phyloP scores from a whole-genome alignment of 306 rosid genomes.

The Rosa persica region DNA sequence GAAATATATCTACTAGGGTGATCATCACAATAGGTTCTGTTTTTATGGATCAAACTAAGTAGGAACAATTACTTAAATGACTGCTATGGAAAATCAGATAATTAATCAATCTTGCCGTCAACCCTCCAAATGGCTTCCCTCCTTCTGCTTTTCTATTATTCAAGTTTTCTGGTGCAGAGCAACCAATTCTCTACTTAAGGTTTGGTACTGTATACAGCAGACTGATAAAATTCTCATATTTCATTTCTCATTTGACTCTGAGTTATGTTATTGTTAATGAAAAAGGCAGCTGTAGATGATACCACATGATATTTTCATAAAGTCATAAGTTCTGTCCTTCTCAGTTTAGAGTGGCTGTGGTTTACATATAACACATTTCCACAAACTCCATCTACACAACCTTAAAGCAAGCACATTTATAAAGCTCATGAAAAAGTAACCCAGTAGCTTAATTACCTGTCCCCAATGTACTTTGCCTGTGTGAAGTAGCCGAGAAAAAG shows the following conservation, averaged over 20 bases:
- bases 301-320: background rate
- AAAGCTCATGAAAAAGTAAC: background rate
- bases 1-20: background rate
- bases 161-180: background rate
- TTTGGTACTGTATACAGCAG: background rate
- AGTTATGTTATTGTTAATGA: background rate
- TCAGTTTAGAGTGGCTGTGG: background rate
- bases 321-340: background rate
- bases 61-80: background rate
- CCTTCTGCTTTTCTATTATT: background rate
- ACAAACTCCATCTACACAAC: background rate
- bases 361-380: background rate
- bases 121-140: background rate
- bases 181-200: background rate
- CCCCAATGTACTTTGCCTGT: slow-evolving; percentile 79
- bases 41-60: slow-evolving; percentile 1
- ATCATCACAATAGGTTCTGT: slow-evolving; percentile 5
- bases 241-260: background rate
- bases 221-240: background rate
- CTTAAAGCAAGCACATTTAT: background rate
- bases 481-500: slow-evolving; percentile 80
- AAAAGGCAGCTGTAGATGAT: background rate
- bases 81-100: background rate
- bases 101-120: background rate
- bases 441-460: slow-evolving; percentile 41